Percentiles rank a stretch among this genome's conserved stretches.
Conservation (phyloP, 257 asterid genomes). For the Solanum lycopersicoides region DNA sequence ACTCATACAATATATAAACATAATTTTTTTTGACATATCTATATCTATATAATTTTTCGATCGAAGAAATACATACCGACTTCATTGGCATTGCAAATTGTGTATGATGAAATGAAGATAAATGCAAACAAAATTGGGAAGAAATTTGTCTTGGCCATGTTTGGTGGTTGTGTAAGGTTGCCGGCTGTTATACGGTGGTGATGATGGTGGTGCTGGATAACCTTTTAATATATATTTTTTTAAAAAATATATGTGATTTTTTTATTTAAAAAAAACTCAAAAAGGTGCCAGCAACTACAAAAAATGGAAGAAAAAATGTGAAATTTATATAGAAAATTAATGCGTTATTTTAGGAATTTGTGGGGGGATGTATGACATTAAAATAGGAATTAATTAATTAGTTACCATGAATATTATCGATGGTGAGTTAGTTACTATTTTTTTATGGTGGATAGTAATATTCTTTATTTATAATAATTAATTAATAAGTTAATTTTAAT, state of each 20-base stretch:
- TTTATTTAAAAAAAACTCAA: not conserved
- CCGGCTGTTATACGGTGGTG: not conserved
- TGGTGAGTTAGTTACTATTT: not conserved
- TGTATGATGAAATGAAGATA: slow-evolving; percentile 10
- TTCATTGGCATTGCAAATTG: slow-evolving; percentile 13
- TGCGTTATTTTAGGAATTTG: not conserved
- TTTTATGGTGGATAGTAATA: not conserved
- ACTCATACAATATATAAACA: not conserved
- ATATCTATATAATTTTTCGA: not conserved
- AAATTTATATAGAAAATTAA: not conserved
- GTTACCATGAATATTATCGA: not conserved
- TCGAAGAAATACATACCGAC: slow-evolving; percentile 3
- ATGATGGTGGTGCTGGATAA: not conserved
- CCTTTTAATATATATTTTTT: not conserved
- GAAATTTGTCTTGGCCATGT: slow-evolving; percentile 4
- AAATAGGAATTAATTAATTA: not conserved
- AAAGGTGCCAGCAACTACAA: not conserved
- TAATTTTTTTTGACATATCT: not conserved
- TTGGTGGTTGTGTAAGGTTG: not conserved
- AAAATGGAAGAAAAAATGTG: not conserved
- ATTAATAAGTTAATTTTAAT: not conserved
- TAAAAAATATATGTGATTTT: not conserved
- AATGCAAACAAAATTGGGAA: not conserved
- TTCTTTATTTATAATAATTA: not conserved
- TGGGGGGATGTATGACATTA: not conserved